Conservation (phyloP, 495 filamentous ascomycete genomes). For the Lineolata rhizophorae region DNA sequence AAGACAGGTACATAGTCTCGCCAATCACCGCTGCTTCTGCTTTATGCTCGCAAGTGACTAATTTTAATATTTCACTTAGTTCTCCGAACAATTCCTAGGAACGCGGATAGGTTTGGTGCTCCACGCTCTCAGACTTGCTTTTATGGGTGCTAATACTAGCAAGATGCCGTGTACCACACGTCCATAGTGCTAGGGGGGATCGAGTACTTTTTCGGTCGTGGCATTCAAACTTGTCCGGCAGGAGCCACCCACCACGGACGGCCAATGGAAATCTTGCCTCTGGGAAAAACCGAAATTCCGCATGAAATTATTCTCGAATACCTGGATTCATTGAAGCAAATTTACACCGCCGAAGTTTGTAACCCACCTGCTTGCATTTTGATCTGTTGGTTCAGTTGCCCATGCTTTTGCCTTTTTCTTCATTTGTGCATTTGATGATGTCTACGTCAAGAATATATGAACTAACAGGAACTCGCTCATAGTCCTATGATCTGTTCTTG, state of each 20-base stretch:
- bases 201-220: constrained; percentile 53
- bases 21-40: background rate
- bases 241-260: constrained; percentile 69
- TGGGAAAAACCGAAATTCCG: constrained; percentile 61
- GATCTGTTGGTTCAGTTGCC: no score
- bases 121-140: constrained; percentile 8
- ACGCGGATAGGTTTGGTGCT: constrained; percentile 15
- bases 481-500: constrained; percentile 73
- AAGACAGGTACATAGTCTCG: constrained; percentile 4
- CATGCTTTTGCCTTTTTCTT: no score
- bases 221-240: constrained; percentile 58
- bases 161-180: constrained; percentile 80
- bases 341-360: constrained; percentile 61
- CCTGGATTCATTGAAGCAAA: constrained; percentile 54
- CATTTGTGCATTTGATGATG: background rate
- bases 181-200: constrained; percentile 61
- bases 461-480: no score
- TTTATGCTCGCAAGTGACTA: background rate
- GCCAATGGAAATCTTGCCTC: constrained; percentile 51
- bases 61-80: background rate
- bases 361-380: no score
- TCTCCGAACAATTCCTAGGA: constrained; percentile 16
- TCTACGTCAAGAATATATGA: background rate
- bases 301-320: constrained; percentile 76
- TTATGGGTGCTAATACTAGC: constrained; percentile 5